Evolutionary conservation across 2,329 filamentous ascomycete genomes (phyloP).

Genomic region (Mariannaea sp.): DNA sequence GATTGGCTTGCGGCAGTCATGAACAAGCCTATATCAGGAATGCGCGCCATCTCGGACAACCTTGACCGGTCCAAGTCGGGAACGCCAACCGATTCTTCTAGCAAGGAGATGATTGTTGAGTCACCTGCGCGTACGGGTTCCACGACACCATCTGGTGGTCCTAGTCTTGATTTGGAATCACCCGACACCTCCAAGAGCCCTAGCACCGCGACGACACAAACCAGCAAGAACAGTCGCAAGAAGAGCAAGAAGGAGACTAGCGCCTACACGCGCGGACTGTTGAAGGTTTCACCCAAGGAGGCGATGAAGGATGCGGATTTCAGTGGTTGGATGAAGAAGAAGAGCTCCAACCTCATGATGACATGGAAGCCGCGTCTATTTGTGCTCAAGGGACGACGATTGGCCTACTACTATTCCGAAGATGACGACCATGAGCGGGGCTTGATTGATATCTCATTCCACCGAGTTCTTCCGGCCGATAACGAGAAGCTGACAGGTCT

Average conservation of each 20-base stretch:
- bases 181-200: slow-evolving; percentile 66
- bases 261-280: slow-evolving; percentile 85
- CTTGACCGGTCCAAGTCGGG: slow-evolving; percentile 60
- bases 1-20: slow-evolving; percentile 60
- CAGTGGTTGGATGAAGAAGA: slow-evolving; percentile 99
- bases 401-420: slow-evolving; percentile 97
- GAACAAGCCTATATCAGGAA: slow-evolving; percentile 62
- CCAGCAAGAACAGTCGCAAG: slow-evolving; percentile 59
- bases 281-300: slow-evolving; percentile 79
- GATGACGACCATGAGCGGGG: slow-evolving; percentile 92
- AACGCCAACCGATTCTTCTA: slow-evolving; percentile 54
- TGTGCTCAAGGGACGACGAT: slow-evolving; percentile 84
- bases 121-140: slow-evolving; percentile 74
- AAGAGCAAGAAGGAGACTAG: slow-evolving; percentile 95
- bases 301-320: slow-evolving; percentile 89
- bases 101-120: slow-evolving; percentile 44
- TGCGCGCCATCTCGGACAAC: slow-evolving; percentile 85
- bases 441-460: slow-evolving; percentile 95
- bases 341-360: slow-evolving; percentile 92
- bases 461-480: slow-evolving; percentile 93
- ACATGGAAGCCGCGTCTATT: slow-evolving; percentile 99
- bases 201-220: slow-evolving; percentile 52
- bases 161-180: slow-evolving; percentile 80
- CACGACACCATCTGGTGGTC: slow-evolving; percentile 65
- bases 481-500: slow-evolving; percentile 88